Conservation (phyloP, 768 basidiomycete species). For the Termitomyces sp. region DNA sequence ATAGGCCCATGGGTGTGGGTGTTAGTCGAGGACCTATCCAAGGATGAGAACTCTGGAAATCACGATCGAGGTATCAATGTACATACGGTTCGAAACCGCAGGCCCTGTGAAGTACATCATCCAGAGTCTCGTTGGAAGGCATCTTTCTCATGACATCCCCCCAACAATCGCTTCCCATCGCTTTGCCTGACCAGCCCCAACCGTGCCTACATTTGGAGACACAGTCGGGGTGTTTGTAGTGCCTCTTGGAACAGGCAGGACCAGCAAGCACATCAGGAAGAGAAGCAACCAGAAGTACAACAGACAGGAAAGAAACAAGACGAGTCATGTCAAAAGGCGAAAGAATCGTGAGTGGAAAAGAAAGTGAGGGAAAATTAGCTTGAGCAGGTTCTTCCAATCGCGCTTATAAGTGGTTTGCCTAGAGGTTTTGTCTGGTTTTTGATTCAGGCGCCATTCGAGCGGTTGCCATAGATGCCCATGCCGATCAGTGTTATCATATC, state of each 20-base stretch:
- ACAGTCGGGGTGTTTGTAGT: conserved; percentile 30
- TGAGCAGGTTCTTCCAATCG: not conserved
- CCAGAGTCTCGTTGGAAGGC: conserved; percentile 24
- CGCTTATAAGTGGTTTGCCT: conserved; percentile 5
- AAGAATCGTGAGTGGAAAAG: conserved; percentile 19
- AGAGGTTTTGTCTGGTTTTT: conserved; percentile 2
- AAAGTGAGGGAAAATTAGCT: conserved; percentile 7
- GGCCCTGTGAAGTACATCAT: conserved; percentile 33
- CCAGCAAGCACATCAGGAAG: conserved; percentile 37
- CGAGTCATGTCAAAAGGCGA: conserved; percentile 29
- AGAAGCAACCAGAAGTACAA: conserved; percentile 25
- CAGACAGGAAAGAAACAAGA: conserved; percentile 26
- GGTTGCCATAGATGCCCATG: conserved; percentile 16
- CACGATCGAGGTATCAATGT: not conserved
- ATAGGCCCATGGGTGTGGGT: conserved; percentile 12
- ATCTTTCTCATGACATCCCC: conserved; percentile 41
- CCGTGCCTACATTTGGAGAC: conserved; percentile 31
- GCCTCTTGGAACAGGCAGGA: conserved; percentile 38
- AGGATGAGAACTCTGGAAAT: not conserved
- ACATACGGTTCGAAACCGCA: conserved; percentile 27
- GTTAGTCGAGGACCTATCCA: conserved; percentile 10
- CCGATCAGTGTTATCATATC: conserved; percentile 9
- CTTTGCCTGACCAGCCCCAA: conserved; percentile 43
- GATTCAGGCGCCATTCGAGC: conserved; percentile 4
- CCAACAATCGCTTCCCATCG: conserved; percentile 55